phyloP scores from a whole-genome alignment of 1,284 basidiomycete genomes.

The Sanghuangporus baumii region DNA sequence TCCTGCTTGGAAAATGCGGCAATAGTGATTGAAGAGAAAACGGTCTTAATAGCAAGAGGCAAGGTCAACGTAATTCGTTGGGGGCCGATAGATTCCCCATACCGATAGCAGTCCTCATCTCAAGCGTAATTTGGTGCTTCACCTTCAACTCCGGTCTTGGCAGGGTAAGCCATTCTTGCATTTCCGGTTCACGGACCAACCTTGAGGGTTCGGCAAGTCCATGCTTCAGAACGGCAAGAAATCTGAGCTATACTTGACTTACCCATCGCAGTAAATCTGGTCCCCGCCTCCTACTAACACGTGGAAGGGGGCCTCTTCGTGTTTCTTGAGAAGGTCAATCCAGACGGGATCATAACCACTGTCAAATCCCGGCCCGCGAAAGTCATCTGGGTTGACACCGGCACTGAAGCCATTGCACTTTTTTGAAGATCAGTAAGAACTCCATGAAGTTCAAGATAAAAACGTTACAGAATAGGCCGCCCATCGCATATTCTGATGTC shows the following conservation, averaged over 20 bases:
- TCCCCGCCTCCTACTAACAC: conserved; percentile 81
- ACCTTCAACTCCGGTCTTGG: conserved; percentile 62
- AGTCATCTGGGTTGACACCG: conserved; percentile 75
- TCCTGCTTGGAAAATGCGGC: conserved; percentile 78
- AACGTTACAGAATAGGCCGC: conserved; percentile 69
- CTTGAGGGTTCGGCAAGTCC: conserved; percentile 28
- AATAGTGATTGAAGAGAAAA: conserved; percentile 90
- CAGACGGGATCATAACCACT: conserved; percentile 88
- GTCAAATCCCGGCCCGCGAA: conserved; percentile 67
- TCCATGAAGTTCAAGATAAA: conserved; percentile 20
- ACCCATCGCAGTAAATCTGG: conserved; percentile 78
- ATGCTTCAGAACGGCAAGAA: neutral
- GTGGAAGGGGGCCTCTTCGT: conserved; percentile 80
- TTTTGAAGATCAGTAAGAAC: neutral
- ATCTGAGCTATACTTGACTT: conserved; percentile 23
- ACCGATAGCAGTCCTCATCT: conserved; percentile 67
- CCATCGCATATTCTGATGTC: conserved; percentile 86
- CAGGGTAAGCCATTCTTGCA: conserved; percentile 79
- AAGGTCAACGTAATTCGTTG: neutral
- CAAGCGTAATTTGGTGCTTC: conserved; percentile 57
- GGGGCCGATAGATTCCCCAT: neutral
- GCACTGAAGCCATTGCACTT: conserved; percentile 82
- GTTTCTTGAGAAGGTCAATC: conserved; percentile 83
- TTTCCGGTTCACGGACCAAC: conserved; percentile 66
- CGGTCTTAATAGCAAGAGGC: conserved; percentile 45